Conservation (phyloP, 2,329 filamentous ascomycete species). For the Aspergillus amoenus region DNA sequence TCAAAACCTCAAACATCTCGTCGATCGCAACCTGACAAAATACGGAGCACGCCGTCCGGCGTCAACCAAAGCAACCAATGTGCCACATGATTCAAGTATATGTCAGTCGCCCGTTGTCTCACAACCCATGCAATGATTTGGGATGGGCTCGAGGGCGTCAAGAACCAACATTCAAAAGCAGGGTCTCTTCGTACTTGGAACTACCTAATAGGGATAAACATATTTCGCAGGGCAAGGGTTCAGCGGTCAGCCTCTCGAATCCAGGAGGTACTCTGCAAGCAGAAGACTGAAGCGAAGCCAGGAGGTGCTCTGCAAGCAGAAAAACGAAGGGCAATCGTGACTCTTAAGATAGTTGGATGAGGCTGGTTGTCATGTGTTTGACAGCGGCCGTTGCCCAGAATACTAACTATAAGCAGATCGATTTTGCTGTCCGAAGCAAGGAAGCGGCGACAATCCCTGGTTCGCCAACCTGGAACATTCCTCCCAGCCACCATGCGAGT, state of each 20-base stretch:
- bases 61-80: neutral
- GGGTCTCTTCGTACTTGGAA: neutral
- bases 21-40: neutral
- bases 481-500: neutral
- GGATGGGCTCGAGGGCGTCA: neutral
- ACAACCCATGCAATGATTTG: conserved; percentile 1
- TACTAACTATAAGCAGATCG: conserved; percentile 1
- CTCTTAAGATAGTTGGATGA: neutral
- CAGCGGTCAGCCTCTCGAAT: no score
- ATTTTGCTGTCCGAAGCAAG: neutral
- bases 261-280: neutral
- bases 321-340: neutral
- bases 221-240: neutral
- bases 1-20: neutral
- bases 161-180: neutral
- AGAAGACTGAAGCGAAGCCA: no score
- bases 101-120: neutral
- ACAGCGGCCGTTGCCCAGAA: neutral
- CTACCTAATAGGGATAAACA: neutral
- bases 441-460: neutral
- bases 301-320: neutral
- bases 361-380: neutral
- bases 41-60: neutral
- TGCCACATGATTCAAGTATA: neutral
- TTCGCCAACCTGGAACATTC: conserved; percentile 1